Conservation (phyloP, 805 yeast genomes). For the Candida anglica region DNA sequence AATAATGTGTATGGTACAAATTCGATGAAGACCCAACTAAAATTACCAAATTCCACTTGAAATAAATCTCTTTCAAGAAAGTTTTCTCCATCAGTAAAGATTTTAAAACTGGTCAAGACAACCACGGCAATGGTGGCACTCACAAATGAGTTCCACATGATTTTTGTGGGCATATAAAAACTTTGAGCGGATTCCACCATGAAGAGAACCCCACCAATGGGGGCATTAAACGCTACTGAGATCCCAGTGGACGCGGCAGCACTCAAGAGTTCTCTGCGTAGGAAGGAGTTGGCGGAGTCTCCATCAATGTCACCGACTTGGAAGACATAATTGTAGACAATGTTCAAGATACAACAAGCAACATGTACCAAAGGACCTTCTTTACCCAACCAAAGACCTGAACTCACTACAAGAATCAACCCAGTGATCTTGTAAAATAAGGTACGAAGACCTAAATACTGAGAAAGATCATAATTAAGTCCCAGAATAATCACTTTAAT, state of each 20-base stretch:
- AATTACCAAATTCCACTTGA: slow-evolving; percentile 63
- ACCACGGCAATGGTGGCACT: slow-evolving; percentile 73
- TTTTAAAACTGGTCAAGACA: slow-evolving; percentile 41
- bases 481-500: slow-evolving; percentile 69
- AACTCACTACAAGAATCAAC: slow-evolving; percentile 60
- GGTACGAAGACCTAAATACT: slow-evolving; percentile 49
- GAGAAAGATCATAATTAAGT: slow-evolving; percentile 40
- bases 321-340: slow-evolving; percentile 26
- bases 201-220: slow-evolving; percentile 84
- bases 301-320: slow-evolving; percentile 20
- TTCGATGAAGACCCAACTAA: slow-evolving; percentile 71
- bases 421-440: slow-evolving; percentile 56
- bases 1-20: slow-evolving; percentile 66
- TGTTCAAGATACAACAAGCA: slow-evolving; percentile 54
- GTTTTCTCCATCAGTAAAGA: slow-evolving; percentile 36
- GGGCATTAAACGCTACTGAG: slow-evolving; percentile 80
- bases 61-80: slow-evolving; percentile 47
- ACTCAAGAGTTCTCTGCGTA: slow-evolving; percentile 59
- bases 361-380: slow-evolving; percentile 88
- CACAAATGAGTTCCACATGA: slow-evolving; percentile 82
- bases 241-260: slow-evolving; percentile 85
- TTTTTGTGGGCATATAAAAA: slow-evolving; percentile 56
- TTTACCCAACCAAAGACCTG: slow-evolving; percentile 80
- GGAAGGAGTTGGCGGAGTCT: slow-evolving; percentile 35
- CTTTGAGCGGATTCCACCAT: slow-evolving; percentile 66